Evolutionary conservation across 805 yeast genomes (phyloP).

Genomic region (Zygotorulaspora danielsina): DNA sequence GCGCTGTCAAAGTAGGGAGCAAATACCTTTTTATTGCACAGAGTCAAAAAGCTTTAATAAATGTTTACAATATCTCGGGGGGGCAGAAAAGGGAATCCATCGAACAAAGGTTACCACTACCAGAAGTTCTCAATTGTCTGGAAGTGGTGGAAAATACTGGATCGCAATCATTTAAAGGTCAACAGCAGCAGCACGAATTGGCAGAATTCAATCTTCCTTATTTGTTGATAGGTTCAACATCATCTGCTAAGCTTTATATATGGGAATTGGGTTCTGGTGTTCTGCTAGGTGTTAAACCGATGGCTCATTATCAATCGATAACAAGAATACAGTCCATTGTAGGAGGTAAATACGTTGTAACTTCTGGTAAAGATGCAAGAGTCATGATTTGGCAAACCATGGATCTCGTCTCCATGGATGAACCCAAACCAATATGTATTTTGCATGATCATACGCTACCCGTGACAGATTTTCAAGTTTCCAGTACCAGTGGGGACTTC

Average conservation of each 20-base stretch:
- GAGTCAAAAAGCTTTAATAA: constrained; percentile 66
- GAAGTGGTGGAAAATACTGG: constrained; percentile 28
- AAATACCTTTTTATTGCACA: constrained; percentile 61
- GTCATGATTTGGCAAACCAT: constrained; percentile 65
- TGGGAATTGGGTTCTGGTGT: constrained; percentile 85
- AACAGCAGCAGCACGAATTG: constrained; percentile 22
- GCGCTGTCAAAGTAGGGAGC: constrained; percentile 52
- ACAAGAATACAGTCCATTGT: constrained; percentile 53
- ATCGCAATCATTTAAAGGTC: constrained; percentile 15
- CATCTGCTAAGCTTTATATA: constrained; percentile 65
- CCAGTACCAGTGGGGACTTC: constrained; percentile 43
- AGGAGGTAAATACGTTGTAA: constrained; percentile 62
- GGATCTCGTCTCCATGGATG: constrained; percentile 46
- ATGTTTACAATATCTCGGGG: constrained; percentile 55
- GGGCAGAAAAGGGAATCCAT: constrained; percentile 44
- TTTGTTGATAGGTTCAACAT: constrained; percentile 59
- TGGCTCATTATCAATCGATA: constrained; percentile 76
- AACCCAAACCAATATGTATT: constrained; percentile 53
- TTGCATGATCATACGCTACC: constrained; percentile 55
- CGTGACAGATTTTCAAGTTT: constrained; percentile 40
- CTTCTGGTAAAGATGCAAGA: constrained; percentile 81
- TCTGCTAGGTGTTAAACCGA: constrained; percentile 62
- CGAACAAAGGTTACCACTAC: constrained; percentile 78
- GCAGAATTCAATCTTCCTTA: constrained; percentile 53
- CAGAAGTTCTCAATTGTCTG: constrained; percentile 63